Conservation (phyloP, 306 rosid genomes). For the Nissolia schottii region DNA sequence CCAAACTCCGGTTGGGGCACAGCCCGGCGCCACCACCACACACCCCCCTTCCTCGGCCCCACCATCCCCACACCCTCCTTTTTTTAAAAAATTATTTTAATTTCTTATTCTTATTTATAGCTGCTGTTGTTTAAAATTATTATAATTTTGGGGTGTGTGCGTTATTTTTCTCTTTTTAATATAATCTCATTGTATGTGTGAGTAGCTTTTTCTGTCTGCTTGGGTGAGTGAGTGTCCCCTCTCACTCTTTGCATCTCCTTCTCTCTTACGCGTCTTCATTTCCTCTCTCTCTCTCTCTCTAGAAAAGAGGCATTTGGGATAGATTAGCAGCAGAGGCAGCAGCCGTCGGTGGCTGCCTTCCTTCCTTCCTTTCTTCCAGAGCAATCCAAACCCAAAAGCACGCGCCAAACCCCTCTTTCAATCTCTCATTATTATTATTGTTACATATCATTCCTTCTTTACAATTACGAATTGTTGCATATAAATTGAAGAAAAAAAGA, state of each 20-base stretch:
- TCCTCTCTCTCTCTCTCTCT: slow-evolving; percentile 25
- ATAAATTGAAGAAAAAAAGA: not conserved
- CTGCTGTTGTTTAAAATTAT: not conserved
- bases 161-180: slow-evolving; percentile 3
- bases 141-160: not conserved
- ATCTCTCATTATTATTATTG: not conserved
- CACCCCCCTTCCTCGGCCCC: slow-evolving; percentile 36
- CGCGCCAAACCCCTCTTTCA: not conserved
- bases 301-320: slow-evolving; percentile 22
- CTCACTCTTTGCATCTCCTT: slow-evolving; percentile 33
- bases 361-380: too few relatives aligned
- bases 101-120: not conserved
- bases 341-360: slow-evolving; percentile 46
- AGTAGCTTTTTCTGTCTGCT: slow-evolving; percentile 22
- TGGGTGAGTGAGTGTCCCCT: not conserved
- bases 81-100: slow-evolving; percentile 8
- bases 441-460: not conserved
- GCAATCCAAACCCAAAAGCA: slow-evolving; percentile 25
- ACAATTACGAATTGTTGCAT: slow-evolving; percentile 11
- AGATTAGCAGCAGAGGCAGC: slow-evolving; percentile 48
- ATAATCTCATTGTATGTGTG: slow-evolving; percentile 11
- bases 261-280: slow-evolving; percentile 71
- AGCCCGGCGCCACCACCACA: slow-evolving; percentile 41
- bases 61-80: slow-evolving; percentile 30
- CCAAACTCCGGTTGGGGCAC: slow-evolving; percentile 37